Percentiles rank a stretch among this genome's conserved stretches.
These are phyloP conservation scores for Volvox africanus DNA, from an alignment of 139 green algal genomes.

Conservation along the genomic window DNA sequence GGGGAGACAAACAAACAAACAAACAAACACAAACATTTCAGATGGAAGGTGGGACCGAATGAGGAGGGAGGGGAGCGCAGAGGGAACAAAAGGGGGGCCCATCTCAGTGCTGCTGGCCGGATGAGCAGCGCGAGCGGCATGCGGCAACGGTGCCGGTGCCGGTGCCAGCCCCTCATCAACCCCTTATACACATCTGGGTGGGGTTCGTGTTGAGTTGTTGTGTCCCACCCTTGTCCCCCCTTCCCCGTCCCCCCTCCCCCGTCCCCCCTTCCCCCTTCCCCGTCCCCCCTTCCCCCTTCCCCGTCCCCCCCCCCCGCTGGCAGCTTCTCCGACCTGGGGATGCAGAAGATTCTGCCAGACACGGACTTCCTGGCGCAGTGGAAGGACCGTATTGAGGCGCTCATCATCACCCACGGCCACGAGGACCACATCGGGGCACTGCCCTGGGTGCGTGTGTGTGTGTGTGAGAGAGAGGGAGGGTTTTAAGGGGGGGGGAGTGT, in stretches of 20 bases:
- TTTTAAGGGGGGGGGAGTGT: neutral
- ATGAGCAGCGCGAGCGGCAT: too few species aligned
- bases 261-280: neutral
- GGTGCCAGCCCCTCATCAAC: too few species aligned
- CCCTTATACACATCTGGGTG: too few species aligned
- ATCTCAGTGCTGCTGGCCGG: too few species aligned
- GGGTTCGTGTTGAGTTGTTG: neutral
- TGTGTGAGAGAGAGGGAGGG: neutral
- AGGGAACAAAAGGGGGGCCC: too few species aligned
- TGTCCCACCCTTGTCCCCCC: neutral
- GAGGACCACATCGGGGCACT: conserved; percentile 98
- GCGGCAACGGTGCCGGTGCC: too few species aligned
- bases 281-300: neutral
- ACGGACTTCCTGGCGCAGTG: conserved; percentile 94
- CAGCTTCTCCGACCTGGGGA: conserved; percentile 95
- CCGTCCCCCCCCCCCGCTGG: neutral
- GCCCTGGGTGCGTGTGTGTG: conserved; percentile 86
- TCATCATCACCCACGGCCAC: conserved; percentile 98
- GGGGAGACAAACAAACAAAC: too few species aligned
- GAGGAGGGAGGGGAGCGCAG: too few species aligned
- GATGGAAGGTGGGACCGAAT: too few species aligned
- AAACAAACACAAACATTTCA: too few species aligned
- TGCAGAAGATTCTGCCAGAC: conserved; percentile 98
- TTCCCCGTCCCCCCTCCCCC: neutral
- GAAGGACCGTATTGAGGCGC: conserved; percentile 97